These are phyloP conservation scores for Salvia sclarea DNA, from an alignment of 305 asterid species.

Conservation along the genomic window DNA sequence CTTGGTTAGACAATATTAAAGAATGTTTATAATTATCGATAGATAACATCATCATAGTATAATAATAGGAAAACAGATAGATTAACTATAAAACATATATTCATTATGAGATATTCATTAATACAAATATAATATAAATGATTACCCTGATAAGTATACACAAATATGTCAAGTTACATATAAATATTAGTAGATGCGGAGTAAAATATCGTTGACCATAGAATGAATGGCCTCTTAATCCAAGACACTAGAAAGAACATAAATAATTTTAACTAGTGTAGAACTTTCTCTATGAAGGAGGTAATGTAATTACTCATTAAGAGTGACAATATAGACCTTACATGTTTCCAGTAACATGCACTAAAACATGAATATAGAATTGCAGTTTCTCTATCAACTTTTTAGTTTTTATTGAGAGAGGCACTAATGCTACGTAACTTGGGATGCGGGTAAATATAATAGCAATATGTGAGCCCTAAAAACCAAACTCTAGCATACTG, in stretches of 20 bases:
- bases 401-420: not conserved
- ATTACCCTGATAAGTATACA: not conserved
- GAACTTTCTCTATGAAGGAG: not conserved
- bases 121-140: not conserved
- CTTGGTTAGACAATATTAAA: not conserved
- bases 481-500: slow-evolving; percentile 12
- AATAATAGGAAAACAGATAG: not conserved
- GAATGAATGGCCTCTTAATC: not conserved
- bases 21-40: not conserved
- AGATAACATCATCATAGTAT: not conserved
- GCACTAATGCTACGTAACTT: slow-evolving; percentile 1
- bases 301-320: not conserved
- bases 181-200: not conserved
- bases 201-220: not conserved
- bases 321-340: not conserved
- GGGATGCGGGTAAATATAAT: not conserved
- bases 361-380: not conserved
- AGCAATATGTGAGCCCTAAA: slow-evolving; percentile 3
- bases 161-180: not conserved
- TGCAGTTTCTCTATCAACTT: not conserved
- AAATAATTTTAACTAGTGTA: not conserved
- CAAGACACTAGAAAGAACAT: not conserved
- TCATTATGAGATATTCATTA: not conserved
- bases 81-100: not conserved
- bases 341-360: not conserved